Evolutionary conservation across 305 asterid species (phyloP).

Genomic region (Lippia alba): DNA sequence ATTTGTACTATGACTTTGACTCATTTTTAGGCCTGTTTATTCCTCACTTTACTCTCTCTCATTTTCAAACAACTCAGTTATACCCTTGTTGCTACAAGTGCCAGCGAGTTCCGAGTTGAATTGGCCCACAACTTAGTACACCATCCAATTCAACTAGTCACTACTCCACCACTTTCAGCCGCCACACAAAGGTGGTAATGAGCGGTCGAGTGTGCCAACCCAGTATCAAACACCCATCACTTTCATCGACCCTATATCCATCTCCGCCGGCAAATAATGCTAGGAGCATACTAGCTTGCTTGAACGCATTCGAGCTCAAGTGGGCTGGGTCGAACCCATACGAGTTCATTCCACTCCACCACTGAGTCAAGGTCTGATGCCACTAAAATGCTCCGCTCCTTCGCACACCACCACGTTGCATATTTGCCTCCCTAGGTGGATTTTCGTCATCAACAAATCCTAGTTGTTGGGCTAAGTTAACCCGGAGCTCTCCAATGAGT

Average conservation of each 20-base stretch:
- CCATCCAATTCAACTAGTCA: constrained; percentile 30
- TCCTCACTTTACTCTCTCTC: constrained; percentile 30
- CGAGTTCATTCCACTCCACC: constrained; percentile 59
- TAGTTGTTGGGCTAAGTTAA: constrained; percentile 44
- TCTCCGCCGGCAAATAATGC: constrained; percentile 71
- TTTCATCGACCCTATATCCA: constrained; percentile 74
- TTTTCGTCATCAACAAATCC: constrained; percentile 66
- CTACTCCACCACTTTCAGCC: constrained; percentile 33
- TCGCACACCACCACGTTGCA: constrained; percentile 79
- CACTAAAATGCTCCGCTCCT: constrained; percentile 67
- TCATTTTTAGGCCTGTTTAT: constrained; percentile 46
- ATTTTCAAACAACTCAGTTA: constrained; percentile 38
- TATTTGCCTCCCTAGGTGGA: constrained; percentile 71
- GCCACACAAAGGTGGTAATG: constrained; percentile 76
- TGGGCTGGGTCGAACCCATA: constrained; percentile 65
- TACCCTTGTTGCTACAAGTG: constrained; percentile 21
- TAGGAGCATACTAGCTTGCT: constrained; percentile 73
- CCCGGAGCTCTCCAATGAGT: constrained; percentile 69
- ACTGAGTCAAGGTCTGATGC: constrained; percentile 67
- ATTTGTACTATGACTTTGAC: too few species aligned
- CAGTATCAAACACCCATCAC: constrained; percentile 69
- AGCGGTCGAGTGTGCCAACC: constrained; percentile 81
- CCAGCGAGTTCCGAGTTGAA: constrained; percentile 36
- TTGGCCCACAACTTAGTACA: constrained; percentile 21
- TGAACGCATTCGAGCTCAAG: constrained; percentile 72